Evolutionary conservation across 495 filamentous ascomycete species (phyloP).

Genomic region (Penicillium bialowiezense): DNA sequence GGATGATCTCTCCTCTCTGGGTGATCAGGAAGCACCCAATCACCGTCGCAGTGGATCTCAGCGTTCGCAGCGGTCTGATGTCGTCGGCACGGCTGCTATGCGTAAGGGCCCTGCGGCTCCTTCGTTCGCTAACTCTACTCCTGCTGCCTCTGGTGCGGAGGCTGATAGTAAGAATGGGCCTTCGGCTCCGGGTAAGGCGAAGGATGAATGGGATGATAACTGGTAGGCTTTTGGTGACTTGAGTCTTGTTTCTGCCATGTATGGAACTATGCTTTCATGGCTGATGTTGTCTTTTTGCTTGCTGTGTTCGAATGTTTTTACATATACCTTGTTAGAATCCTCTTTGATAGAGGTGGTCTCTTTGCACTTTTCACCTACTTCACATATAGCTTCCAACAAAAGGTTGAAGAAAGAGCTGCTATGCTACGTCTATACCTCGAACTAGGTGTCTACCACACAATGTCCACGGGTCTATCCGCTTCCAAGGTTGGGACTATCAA

Average conservation of each 20-base stretch:
- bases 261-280: constrained; percentile 12
- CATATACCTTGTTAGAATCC: constrained; percentile 14
- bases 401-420: too few species aligned
- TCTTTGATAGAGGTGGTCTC: not conserved
- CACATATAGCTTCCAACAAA: not conserved
- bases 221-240: constrained; percentile 42
- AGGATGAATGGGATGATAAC: constrained; percentile 67
- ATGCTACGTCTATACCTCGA: too few species aligned
- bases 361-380: not conserved
- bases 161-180: constrained; percentile 37
- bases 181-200: constrained; percentile 33
- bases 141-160: constrained; percentile 34
- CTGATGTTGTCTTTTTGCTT: constrained; percentile 1
- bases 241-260: constrained; percentile 4
- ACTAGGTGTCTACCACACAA: too few species aligned
- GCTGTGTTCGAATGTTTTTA: not conserved
- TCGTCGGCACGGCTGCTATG: constrained; percentile 74
- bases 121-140: constrained; percentile 18
- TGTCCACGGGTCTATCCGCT: too few species aligned
- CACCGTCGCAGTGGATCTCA: constrained; percentile 29
- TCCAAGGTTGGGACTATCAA: too few species aligned
- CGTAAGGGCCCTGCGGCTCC: constrained; percentile 53
- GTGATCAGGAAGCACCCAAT: constrained; percentile 45
- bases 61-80: constrained; percentile 26
- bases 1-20: constrained; percentile 71